Evolutionary conservation across 2,329 filamentous ascomycete genomes (phyloP), one percentile per base, ranked within the genome.

Genomic region (Cadophora malorum): DNA sequence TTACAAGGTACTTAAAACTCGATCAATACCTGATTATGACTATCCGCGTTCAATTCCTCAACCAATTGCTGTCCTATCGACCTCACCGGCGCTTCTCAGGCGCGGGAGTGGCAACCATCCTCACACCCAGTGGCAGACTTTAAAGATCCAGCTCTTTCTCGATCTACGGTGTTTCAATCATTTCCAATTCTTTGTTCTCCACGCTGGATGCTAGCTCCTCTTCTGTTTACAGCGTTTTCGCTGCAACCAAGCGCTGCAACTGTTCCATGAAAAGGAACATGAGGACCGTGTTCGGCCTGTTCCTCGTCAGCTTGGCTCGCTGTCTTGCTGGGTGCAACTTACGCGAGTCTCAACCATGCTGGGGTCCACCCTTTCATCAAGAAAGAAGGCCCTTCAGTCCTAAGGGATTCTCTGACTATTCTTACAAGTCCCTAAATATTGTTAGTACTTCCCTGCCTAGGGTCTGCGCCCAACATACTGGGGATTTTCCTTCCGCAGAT

Each of bases 181-280:
- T 14, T 38, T 38, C 35, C 35, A 38, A 38, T 4, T 38, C 35
- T 9, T 38, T 9, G 35, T 38, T 38, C 9, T 9, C 28, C 28
- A 3, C 28, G 3, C 28, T 28, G 3, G 28, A 28, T 38, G 8
- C 35, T 10, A 38, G 3, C 12, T 14, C 35, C 8, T 10, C 31
- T 21, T 33, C 50, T 28, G 25, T 8, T 67, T 49, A 71, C 4
- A 69, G 35, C 19, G 67, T 69, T 19, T 63, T 69, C 33, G 56
- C 52, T 31, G 61, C 62, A 21, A 71, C 63, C n/a, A 82, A 64
- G n/a, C 77, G 72, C 64, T 80, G 75, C 47, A 83, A 73, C 71
- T 82, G 79, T 70, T 83, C 81, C 78, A 83, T 82, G 65, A 83
- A 82, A 0, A 83, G 78, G 70, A 82, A 83, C 0, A 80, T 83